These are phyloP conservation scores for Grigorovia yakushimaensis DNA, from an alignment of 805 yeast genomes.

Conservation along the genomic window DNA sequence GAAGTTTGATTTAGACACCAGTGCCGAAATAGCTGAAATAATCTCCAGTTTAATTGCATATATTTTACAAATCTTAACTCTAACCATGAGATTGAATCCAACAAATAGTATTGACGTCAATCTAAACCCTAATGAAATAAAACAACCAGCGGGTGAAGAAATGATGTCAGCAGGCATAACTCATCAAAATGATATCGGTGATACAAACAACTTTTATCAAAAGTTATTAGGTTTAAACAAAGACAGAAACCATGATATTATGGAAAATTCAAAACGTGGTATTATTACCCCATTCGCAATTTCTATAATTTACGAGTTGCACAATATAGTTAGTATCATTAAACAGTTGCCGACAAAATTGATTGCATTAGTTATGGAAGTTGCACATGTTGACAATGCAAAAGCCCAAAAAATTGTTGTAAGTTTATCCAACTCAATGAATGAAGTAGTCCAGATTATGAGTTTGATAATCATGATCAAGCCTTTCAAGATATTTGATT, in stretches of 20 bases:
- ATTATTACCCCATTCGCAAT: constrained; percentile 25
- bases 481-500: constrained; percentile 24
- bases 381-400: constrained; percentile 9
- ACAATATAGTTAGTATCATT: constrained; percentile 20
- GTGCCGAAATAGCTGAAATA: constrained; percentile 11
- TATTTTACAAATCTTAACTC: constrained; percentile 17
- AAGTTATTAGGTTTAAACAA: constrained; percentile 21
- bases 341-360: constrained; percentile 25
- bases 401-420: constrained; percentile 24
- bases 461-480: constrained; percentile 22
- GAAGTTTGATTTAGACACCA: constrained; percentile 8
- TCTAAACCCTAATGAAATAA: constrained; percentile 9
- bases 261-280: constrained; percentile 14
- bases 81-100: constrained; percentile 22
- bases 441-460: constrained; percentile 25
- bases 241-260: constrained; percentile 7
- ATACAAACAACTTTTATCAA: constrained; percentile 15
- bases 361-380: constrained; percentile 21
- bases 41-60: constrained; percentile 17
- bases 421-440: constrained; percentile 25
- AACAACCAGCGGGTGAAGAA: not conserved
- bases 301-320: constrained; percentile 19
- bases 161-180: not conserved
- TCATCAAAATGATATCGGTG: constrained; percentile 9
- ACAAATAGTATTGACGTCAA: constrained; percentile 25